These are phyloP conservation scores for Populus davidiana DNA, from an alignment of 345 rosid genomes.

Conservation along the genomic window DNA sequence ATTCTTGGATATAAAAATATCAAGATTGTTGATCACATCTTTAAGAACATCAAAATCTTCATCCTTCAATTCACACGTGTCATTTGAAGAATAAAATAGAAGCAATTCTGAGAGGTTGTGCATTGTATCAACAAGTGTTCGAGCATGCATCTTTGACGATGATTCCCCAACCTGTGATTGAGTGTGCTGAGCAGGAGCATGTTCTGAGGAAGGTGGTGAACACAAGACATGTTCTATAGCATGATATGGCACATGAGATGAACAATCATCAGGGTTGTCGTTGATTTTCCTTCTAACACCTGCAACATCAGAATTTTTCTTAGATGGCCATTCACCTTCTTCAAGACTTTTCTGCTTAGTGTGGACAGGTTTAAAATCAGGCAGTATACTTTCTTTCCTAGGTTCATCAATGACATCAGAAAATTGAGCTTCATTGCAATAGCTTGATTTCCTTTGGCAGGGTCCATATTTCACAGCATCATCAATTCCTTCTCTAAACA, in stretches of 20 bases:
- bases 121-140: slow-evolving; percentile 47
- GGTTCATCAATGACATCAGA: slow-evolving; percentile 22
- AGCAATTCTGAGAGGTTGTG: slow-evolving; percentile 72
- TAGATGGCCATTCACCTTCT: slow-evolving; percentile 24
- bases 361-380: slow-evolving; percentile 23
- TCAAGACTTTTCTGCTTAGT: slow-evolving; percentile 26
- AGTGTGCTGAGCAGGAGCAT: slow-evolving; percentile 21
- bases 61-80: slow-evolving; percentile 48
- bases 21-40: slow-evolving; percentile 54
- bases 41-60: slow-evolving; percentile 53
- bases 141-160: slow-evolving; percentile 31
- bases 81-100: slow-evolving; percentile 51
- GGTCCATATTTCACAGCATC: slow-evolving; percentile 20
- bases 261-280: slow-evolving; percentile 29
- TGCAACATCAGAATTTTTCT: slow-evolving; percentile 18
- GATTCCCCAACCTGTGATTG: slow-evolving; percentile 21
- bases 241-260: slow-evolving; percentile 39
- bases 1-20: slow-evolving; percentile 44
- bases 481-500: slow-evolving; percentile 22
- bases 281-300: slow-evolving; percentile 27
- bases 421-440: slow-evolving; percentile 20
- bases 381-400: slow-evolving; percentile 15
- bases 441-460: slow-evolving; percentile 11
- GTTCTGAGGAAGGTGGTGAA: slow-evolving; percentile 42
- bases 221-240: slow-evolving; percentile 29